Evolutionary conservation across 768 basidiomycete species (phyloP), one percentile per base, ranked within the genome.

Genomic region (Jaapia argillacea): DNA sequence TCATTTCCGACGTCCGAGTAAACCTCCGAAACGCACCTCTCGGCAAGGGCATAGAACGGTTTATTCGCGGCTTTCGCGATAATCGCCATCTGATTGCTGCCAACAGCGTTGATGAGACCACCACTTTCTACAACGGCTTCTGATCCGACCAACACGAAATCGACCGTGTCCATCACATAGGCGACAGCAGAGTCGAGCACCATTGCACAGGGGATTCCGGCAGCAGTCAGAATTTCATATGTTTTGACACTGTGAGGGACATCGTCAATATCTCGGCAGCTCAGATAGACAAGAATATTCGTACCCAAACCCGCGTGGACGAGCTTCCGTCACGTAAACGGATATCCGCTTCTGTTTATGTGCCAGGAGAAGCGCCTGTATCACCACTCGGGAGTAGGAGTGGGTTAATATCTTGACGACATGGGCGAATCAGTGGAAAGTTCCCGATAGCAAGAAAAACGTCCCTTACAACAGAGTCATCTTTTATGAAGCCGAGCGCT

Each of bases 121-220:
- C 96, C 96, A 49, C 87, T 91, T 63, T 98, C 96, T 4, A 96
- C 94, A 22, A 99, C 93, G 5, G 93, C 96, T 67, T 99, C 96
- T 31, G 92, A 92, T 24, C 96, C 96, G 31, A 98, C 92, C 39
- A 99, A 75, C 40, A 94, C 86, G 59, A 94, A 85, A 61, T 94
- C 89, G 16, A 94, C 90, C 53, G 86, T 83, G 51, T 94, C 89
- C 85, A 99, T 97, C 53, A 89, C 80, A 66, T 97, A 98, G 28
- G 90, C 90, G 3, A 98, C 93, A 1, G 94, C 92, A 12, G 90
- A 90, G 64, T 99, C 96, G 46, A 98, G 76, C 7, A 99, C 83
- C 43, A 98, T 84, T 13, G 87, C 90, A 63, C 88, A 90, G 10
- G 93, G 92, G 45, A 99, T 86, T 6, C 92, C 92, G n/a, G 80